Evolutionary conservation across 2,329 filamentous ascomycete species (phyloP).

Genomic region (Colletotrichum navitas): DNA sequence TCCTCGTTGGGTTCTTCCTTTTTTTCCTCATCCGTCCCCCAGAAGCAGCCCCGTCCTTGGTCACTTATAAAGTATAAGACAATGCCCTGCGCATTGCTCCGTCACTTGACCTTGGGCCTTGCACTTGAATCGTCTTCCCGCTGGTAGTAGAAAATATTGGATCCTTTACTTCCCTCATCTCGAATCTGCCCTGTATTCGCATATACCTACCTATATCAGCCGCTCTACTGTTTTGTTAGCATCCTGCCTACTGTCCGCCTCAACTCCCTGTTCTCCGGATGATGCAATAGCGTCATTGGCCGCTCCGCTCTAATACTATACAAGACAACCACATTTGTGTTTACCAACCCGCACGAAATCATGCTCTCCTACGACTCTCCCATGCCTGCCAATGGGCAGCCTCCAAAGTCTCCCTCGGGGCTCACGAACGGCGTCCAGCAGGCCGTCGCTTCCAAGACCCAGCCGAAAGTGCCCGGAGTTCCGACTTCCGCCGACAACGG

Average conservation of each 20-base stretch:
- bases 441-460: constrained; percentile 48
- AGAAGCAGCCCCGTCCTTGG: constrained; percentile 17
- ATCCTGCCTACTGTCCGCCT: neutral
- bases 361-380: constrained; percentile 67
- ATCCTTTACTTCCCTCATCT: neutral
- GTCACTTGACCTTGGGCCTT: neutral
- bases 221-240: neutral
- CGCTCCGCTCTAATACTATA: neutral
- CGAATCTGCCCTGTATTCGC: constrained; percentile 22
- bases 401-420: constrained; percentile 46
- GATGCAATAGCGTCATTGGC: constrained; percentile 31
- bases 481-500: constrained; percentile 46
- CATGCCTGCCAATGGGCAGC: constrained; percentile 58
- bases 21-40: constrained; percentile 41
- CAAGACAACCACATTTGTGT: neutral
- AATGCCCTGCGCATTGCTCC: constrained; percentile 29
- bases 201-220: neutral
- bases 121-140: neutral
- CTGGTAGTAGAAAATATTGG: constrained; percentile 17
- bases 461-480: constrained; percentile 31
- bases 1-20: constrained; percentile 20
- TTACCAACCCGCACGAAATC: constrained; percentile 11
- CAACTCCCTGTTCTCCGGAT: neutral
- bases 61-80: constrained; percentile 41
- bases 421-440: constrained; percentile 46